phyloP scores from a whole-genome alignment of 345 rosid genomes.

The Moricandia arvensis region DNA sequence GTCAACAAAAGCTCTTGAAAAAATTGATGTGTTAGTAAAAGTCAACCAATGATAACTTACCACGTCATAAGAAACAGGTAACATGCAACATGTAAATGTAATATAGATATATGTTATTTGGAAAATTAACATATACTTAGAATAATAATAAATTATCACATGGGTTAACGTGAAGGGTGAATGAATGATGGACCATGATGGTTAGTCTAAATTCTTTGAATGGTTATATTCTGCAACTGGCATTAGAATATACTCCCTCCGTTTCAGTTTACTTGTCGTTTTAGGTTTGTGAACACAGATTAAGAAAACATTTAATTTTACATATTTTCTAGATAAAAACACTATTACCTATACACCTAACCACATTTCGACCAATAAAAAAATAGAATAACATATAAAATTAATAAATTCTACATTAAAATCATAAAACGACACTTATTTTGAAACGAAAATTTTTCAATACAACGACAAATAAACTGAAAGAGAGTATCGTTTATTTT shows the following conservation, averaged over 20 bases:
- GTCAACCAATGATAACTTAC: constrained; percentile 27
- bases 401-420: no score
- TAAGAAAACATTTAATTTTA: no score
- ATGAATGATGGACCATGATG: constrained; percentile 2
- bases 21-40: background rate
- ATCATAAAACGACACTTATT: no score
- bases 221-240: constrained; percentile 1
- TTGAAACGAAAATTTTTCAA: no score
- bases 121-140: background rate
- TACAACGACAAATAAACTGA: no score
- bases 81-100: constrained; percentile 8
- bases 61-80: constrained; percentile 23
- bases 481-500: background rate
- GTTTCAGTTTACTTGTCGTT: no score
- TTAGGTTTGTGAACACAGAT: no score
- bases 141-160: constrained; percentile 11
- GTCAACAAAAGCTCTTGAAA: constrained; percentile 14
- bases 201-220: constrained; percentile 6
- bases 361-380: no score
- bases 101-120: background rate
- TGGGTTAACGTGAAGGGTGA: constrained; percentile 19
- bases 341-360: no score
- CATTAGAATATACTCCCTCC: background rate
- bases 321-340: no score
- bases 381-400: no score